Evolutionary conservation across 2,329 filamentous ascomycete species (phyloP).

Genomic region (Emergomyces orientalis): DNA sequence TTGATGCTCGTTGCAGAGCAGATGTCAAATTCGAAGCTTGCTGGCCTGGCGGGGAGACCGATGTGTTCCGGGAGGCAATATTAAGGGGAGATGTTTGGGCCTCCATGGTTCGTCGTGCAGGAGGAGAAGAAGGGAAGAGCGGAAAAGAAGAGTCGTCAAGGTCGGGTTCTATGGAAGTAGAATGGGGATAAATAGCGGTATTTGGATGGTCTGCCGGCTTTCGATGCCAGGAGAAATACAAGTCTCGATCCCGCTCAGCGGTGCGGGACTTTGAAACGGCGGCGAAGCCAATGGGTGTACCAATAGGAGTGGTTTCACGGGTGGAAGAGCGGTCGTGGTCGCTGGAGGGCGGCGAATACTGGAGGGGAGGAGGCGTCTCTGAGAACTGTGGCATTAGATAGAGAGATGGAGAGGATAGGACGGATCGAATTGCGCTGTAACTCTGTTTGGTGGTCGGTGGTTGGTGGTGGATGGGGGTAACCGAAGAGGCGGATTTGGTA

Average conservation of each 20-base stretch:
- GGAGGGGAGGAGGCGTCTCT: constrained; percentile 42
- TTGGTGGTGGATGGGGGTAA: not conserved
- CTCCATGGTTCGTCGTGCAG: constrained; percentile 38
- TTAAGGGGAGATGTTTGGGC: constrained; percentile 49
- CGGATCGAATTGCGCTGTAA: constrained; percentile 7
- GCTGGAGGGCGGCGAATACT: constrained; percentile 42
- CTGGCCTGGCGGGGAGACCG: constrained; percentile 49
- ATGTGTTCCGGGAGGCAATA: constrained; percentile 47
- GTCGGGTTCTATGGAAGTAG: constrained; percentile 23
- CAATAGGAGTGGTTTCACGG: constrained; percentile 40
- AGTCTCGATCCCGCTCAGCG: constrained; percentile 35
- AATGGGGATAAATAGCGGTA: constrained; percentile 15
- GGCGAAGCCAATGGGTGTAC: constrained; percentile 42
- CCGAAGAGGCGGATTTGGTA: constrained; percentile 6
- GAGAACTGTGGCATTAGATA: constrained; percentile 46
- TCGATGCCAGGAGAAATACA: constrained; percentile 39
- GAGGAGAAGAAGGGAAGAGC: constrained; percentile 32
- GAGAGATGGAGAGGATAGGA: constrained; percentile 1
- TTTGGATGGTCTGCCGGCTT: constrained; percentile 24
- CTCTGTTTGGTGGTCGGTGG: not conserved
- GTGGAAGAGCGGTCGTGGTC: constrained; percentile 43
- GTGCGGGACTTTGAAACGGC: constrained; percentile 36
- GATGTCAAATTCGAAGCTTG: constrained; percentile 56
- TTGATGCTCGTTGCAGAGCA: constrained; percentile 45
- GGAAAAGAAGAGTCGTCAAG: constrained; percentile 29